These are phyloP conservation scores for Hordeum vulgare DNA, from an alignment of 176 grass and related monocot species.

Conservation along the genomic window MorexV3_pseudomolecules_assembly NC_058519.1:526383621-526384120, in stretches of 20 bases:
- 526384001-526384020: not conserved
- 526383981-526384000: not conserved
- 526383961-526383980: not conserved
- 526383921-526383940: not conserved
- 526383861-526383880: constrained; percentile 67
- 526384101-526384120: too few species aligned
- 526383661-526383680: not conserved
- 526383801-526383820: constrained; percentile 56
- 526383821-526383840: constrained; percentile 74
- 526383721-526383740: constrained; percentile 57
- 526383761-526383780: constrained; percentile 37
- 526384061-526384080: too few species aligned
- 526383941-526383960: not conserved
- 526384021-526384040: not conserved
- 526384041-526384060: too few species aligned
- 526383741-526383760: constrained; percentile 67
- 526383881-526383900: constrained; percentile 21
- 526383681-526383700: constrained; percentile 41
- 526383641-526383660: not conserved
- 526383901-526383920: not conserved
- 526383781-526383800: constrained; percentile 41
- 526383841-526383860: constrained; percentile 49
- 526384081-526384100: too few species aligned
- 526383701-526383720: constrained; percentile 92
- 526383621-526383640: not conserved